phyloP scores from a whole-genome alignment of 306 rosid genomes.

The Styphnolobium japonicum region DNA sequence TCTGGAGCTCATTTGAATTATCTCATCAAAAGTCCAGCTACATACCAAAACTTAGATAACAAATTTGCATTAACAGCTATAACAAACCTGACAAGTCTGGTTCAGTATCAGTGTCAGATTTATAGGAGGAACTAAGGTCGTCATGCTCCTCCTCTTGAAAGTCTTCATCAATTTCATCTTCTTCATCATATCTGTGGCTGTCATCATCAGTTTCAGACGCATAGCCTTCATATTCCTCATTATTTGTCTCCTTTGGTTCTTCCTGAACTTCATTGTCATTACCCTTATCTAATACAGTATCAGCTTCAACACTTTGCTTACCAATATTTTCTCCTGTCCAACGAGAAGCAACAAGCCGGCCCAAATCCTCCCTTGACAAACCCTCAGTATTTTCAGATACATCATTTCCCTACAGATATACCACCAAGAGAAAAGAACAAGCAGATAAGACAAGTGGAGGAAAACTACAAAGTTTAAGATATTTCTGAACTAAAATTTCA shows the following conservation, averaged over 20 bases:
- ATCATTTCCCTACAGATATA: conserved; percentile 51
- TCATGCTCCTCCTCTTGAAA: conserved; percentile 53
- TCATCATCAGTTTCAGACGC: conserved; percentile 89
- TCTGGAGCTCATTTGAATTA: conserved; percentile 39
- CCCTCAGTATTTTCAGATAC: conserved; percentile 63
- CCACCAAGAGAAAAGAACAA: conserved; percentile 23
- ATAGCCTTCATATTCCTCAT: conserved; percentile 65
- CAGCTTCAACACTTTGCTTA: conserved; percentile 45
- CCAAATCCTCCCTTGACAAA: conserved; percentile 91
- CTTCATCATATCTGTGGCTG: conserved; percentile 53
- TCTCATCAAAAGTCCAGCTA: conserved; percentile 23
- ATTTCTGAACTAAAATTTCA: conserved; percentile 2
- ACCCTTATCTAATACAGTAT: conserved; percentile 24
- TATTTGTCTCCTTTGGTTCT: conserved; percentile 42
- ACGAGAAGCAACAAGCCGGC: conserved; percentile 98
- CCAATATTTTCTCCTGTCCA: conserved; percentile 85
- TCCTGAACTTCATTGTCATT: conserved; percentile 44
- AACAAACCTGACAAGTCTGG: conserved; percentile 72
- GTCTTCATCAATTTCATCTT: conserved; percentile 60
- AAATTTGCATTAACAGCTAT: conserved; percentile 16
- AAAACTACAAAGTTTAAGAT: conserved; percentile 1
- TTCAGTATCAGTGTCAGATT: conserved; percentile 53
- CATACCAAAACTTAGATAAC: conserved; percentile 16
- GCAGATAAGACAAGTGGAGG: background rate
- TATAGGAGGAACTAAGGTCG: conserved; percentile 62